Conservation (phyloP, 331 rosid species). For the Phaseolus coccineus region DNA sequence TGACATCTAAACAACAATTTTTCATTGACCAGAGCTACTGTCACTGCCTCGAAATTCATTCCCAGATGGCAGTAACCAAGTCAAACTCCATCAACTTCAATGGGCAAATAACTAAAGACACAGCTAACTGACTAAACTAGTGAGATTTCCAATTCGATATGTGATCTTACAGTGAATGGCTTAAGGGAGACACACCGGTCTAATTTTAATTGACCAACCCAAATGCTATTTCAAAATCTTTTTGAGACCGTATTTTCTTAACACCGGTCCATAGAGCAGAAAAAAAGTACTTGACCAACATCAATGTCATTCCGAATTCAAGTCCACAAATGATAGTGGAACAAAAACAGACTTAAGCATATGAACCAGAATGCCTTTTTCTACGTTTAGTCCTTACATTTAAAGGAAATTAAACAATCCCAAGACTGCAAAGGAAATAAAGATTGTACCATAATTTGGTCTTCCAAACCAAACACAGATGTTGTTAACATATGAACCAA, state of each 20-base stretch:
- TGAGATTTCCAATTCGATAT: constrained; percentile 6
- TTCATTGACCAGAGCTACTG: constrained; percentile 42
- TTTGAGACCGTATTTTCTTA: background rate
- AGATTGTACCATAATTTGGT: constrained; percentile 25
- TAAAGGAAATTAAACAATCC: constrained; percentile 26
- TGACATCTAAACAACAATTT: constrained; percentile 39
- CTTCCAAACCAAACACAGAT: constrained; percentile 33
- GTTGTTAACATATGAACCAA: constrained; percentile 33
- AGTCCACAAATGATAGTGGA: background rate
- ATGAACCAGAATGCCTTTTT: background rate
- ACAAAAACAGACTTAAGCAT: background rate
- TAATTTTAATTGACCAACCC: constrained; percentile 5
- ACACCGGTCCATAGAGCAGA: background rate
- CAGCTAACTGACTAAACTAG: background rate
- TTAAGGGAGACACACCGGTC: background rate
- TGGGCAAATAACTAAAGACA: constrained; percentile 16
- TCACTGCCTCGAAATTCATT: constrained; percentile 31
- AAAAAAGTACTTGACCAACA: background rate
- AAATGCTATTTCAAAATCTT: constrained; percentile 13
- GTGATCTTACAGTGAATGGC: background rate
- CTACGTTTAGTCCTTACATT: constrained; percentile 2
- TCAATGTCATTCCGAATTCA: constrained; percentile 8
- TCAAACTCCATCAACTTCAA: constrained; percentile 51
- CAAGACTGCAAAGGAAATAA: constrained; percentile 14
- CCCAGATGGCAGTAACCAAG: constrained; percentile 47